phyloP scores from a whole-genome alignment of 2,329 filamentous ascomycete species.

The Ascochyta koolunga region DNA sequence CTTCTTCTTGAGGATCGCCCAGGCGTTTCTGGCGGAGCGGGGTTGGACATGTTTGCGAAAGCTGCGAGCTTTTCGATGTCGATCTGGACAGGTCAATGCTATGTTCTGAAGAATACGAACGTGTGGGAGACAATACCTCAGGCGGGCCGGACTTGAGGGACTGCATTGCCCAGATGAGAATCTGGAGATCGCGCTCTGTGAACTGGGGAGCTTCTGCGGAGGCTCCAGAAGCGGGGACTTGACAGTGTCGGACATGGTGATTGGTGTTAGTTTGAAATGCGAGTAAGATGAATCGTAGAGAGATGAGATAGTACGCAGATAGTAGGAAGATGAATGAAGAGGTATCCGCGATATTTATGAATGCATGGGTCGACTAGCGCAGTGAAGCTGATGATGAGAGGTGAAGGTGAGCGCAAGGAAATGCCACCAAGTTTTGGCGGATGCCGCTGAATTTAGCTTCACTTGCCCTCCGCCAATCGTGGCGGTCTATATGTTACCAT shows the following conservation, averaged over 20 bases:
- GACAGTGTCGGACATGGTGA: conserved; percentile 36
- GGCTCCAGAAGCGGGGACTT: conserved; percentile 12
- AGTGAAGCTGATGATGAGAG: background rate
- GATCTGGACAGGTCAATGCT: conserved; percentile 33
- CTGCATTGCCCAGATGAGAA: conserved; percentile 46
- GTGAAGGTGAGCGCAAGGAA: conserved; percentile 21
- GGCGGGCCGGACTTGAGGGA: conserved; percentile 47
- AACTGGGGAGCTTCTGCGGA: conserved; percentile 26
- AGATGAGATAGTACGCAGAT: background rate
- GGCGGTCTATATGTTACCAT: background rate
- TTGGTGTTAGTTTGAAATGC: background rate
- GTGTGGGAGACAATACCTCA: conserved; percentile 26
- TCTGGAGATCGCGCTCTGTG: conserved; percentile 44
- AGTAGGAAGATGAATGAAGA: background rate
- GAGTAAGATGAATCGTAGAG: background rate
- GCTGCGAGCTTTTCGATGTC: conserved; percentile 46
- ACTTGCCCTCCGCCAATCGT: background rate
- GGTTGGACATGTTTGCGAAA: conserved; percentile 46
- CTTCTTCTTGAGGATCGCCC: conserved; percentile 45
- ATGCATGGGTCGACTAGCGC: background rate
- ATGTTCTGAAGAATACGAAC: background rate
- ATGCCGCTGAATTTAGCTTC: conserved; percentile 8
- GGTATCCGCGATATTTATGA: conserved; percentile 9
- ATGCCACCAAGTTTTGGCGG: conserved; percentile 7
- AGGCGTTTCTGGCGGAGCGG: conserved; percentile 47